phyloP scores from a whole-genome alignment of 2,329 filamentous ascomycete genomes.

The Huntiella savannae region DNA sequence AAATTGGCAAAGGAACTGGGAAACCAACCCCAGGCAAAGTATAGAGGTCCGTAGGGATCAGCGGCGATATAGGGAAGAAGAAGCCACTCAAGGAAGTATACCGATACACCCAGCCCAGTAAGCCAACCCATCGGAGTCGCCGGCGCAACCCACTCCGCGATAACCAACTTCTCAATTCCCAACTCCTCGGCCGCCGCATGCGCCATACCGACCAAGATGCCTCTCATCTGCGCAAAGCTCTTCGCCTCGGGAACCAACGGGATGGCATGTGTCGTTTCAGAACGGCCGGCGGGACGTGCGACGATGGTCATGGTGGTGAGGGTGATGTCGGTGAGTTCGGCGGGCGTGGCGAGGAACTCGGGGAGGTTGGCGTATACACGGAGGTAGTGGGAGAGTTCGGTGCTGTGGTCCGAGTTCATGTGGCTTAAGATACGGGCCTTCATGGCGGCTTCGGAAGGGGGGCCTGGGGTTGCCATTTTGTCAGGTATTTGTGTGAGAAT shows the following conservation, averaged over 20 bases:
- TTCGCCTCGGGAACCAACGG: constrained; percentile 51
- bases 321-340: constrained; percentile 3
- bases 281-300: constrained; percentile 22
- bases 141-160: constrained; percentile 25
- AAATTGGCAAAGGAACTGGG: constrained; percentile 23
- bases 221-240: constrained; percentile 47
- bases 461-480: not conserved
- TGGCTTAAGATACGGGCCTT: constrained; percentile 40
- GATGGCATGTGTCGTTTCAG: constrained; percentile 27
- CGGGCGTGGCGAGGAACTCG: not conserved
- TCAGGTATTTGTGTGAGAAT: too few species aligned
- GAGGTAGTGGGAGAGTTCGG: constrained; percentile 51
- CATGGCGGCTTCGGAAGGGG: constrained; percentile 16
- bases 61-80: not conserved
- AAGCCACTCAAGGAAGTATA: constrained; percentile 24
- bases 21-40: constrained; percentile 24
- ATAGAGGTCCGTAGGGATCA: not conserved
- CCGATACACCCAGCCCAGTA: constrained; percentile 31
- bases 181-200: constrained; percentile 36
- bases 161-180: constrained; percentile 30
- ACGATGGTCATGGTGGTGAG: constrained; percentile 45
- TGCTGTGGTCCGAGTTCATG: constrained; percentile 71
- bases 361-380: constrained; percentile 1
- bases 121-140: constrained; percentile 14
- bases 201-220: constrained; percentile 54